These are phyloP conservation scores for Tetraselmis chui DNA, from an alignment of 139 green algal species.

Conservation along the genomic window DNA sequence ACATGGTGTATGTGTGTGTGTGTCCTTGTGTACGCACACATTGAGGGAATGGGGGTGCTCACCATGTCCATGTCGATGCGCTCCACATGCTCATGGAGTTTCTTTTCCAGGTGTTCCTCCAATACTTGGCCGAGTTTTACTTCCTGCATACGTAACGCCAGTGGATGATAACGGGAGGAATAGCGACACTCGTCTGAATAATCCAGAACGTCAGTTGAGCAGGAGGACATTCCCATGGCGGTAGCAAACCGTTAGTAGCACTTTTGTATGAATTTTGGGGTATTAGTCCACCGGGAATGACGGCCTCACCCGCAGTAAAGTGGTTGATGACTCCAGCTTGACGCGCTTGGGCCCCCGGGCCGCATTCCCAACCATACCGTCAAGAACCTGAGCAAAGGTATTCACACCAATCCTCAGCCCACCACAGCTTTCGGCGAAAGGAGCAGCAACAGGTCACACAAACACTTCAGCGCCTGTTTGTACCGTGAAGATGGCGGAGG, in stretches of 20 bases:
- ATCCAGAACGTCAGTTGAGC: too few relatives aligned
- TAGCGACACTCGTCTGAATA: too few relatives aligned
- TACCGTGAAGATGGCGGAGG: conserved; percentile 34
- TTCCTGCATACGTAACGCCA: conserved; percentile 15
- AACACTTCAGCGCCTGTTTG: not conserved
- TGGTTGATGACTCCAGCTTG: not conserved
- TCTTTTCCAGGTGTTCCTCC: conserved; percentile 44
- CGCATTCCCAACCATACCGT: not conserved
- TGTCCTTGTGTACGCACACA: not conserved
- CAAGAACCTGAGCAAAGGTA: not conserved
- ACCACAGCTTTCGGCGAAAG: not conserved
- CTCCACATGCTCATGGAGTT: conserved; percentile 82
- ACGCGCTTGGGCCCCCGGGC: not conserved
- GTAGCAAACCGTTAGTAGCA: too few relatives aligned
- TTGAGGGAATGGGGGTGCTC: conserved; percentile 10
- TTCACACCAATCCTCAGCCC: not conserved
- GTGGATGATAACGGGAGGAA: too few relatives aligned
- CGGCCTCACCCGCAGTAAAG: not conserved
- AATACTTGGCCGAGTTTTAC: conserved; percentile 24
- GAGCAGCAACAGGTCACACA: not conserved
- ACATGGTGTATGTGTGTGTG: not conserved
- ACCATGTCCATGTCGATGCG: conserved; percentile 84
- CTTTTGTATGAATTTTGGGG: conserved; percentile 14
- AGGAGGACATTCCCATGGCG: too few relatives aligned
- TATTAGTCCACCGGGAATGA: too few relatives aligned